Conservation (phyloP, 2,329 filamentous ascomycete species). For the Cytospora piceicola region DNA sequence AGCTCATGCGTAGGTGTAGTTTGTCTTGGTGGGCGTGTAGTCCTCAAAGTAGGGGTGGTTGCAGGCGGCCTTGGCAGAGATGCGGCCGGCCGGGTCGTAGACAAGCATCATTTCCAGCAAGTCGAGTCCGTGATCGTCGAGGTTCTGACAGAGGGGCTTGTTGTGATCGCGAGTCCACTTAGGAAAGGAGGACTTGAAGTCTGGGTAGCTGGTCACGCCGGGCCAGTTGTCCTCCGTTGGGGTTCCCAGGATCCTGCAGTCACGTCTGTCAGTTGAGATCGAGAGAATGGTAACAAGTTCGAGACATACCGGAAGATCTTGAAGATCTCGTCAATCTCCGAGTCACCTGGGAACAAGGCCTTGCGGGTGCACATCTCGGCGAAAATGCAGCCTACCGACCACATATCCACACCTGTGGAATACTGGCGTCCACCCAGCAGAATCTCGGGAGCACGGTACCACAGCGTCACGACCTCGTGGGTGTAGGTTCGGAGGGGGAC, state of each 20-base stretch:
- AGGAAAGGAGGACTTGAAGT: slow-evolving; percentile 87
- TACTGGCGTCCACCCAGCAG: slow-evolving; percentile 85
- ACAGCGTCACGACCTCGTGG: slow-evolving; percentile 88
- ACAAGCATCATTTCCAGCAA: slow-evolving; percentile 71
- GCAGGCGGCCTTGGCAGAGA: slow-evolving; percentile 87
- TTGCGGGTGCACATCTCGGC: slow-evolving; percentile 92
- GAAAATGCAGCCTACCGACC: slow-evolving; percentile 89
- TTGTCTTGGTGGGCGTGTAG: slow-evolving; percentile 36
- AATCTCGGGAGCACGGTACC: slow-evolving; percentile 88
- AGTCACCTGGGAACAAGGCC: slow-evolving; percentile 85
- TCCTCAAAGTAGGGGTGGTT: slow-evolving; percentile 76
- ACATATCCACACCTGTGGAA: slow-evolving; percentile 93
- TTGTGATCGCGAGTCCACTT: slow-evolving; percentile 77
- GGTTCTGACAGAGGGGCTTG: slow-evolving; percentile 65
- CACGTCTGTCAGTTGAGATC: slow-evolving; percentile 31
- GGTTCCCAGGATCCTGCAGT: slow-evolving; percentile 70
- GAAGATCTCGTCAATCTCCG: slow-evolving; percentile 92
- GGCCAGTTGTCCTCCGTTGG: slow-evolving; percentile 81
- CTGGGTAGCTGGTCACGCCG: slow-evolving; percentile 84
- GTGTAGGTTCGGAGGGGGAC: slow-evolving; percentile 88
- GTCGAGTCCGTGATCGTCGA: slow-evolving; percentile 73
- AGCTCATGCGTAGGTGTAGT: slow-evolving; percentile 40
- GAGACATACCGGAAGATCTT: slow-evolving; percentile 79
- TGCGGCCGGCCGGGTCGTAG: slow-evolving; percentile 81
- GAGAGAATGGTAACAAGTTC: not conserved